Evolutionary conservation across 768 basidiomycete species (phyloP).

Genomic region (Tricholoma hemisulphureum): DNA sequence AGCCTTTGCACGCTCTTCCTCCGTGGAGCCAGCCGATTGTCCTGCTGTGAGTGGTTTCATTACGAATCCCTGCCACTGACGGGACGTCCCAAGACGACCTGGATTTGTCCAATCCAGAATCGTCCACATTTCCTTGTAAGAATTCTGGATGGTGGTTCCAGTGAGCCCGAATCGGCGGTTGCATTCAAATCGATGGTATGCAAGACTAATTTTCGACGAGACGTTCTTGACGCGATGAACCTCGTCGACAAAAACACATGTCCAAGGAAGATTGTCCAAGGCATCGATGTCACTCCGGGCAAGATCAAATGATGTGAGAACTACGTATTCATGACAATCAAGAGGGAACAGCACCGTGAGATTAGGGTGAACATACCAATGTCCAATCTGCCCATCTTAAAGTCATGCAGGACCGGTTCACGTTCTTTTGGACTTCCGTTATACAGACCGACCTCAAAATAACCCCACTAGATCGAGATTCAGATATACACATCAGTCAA

Average conservation of each 20-base stretch:
- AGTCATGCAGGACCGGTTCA: constrained; percentile 59
- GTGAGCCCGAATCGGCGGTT: constrained; percentile 79
- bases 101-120: constrained; percentile 93
- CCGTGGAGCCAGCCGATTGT: constrained; percentile 64
- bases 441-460: constrained; percentile 84
- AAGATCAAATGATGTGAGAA: constrained; percentile 79
- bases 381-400: constrained; percentile 80
- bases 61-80: constrained; percentile 78
- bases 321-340: constrained; percentile 36
- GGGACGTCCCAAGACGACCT: constrained; percentile 64
- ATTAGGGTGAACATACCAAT: constrained; percentile 53
- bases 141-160: constrained; percentile 79
- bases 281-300: constrained; percentile 69
- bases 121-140: constrained; percentile 88
- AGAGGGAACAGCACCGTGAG: not conserved
- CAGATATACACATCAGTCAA: not conserved
- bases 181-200: constrained; percentile 71
- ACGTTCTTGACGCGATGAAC: constrained; percentile 89
- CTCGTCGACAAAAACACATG: constrained; percentile 81
- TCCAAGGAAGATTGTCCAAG: constrained; percentile 69
- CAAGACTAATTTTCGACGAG: constrained; percentile 58
- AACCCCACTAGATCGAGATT: constrained; percentile 70
- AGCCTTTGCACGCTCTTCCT: constrained; percentile 57
- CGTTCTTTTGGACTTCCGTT: constrained; percentile 53
- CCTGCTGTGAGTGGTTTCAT: constrained; percentile 64